Conservation (phyloP, 2,329 filamentous ascomycete species). For the Pyrenochaeta sp. region DNA sequence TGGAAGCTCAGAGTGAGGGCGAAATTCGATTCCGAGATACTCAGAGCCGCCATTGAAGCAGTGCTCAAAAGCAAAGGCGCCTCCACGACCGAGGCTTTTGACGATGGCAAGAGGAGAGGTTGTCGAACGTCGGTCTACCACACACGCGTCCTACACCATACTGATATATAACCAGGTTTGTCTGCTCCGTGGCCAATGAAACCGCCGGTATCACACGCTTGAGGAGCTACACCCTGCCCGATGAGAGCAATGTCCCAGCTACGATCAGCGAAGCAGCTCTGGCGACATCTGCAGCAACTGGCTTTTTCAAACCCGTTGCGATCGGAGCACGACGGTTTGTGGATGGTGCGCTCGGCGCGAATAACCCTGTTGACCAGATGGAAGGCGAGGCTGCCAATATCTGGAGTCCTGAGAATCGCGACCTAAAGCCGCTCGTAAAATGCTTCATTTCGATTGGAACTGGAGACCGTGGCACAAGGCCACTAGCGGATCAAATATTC, state of each 20-base stretch:
- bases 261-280: constrained; percentile 39
- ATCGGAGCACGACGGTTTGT: constrained; percentile 50
- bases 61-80: background rate
- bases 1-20: background rate
- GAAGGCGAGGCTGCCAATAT: constrained; percentile 44
- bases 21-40: background rate
- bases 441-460: constrained; percentile 22
- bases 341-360: constrained; percentile 50
- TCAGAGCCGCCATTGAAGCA: background rate
- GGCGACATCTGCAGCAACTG: constrained; percentile 31
- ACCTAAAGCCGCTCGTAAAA: constrained; percentile 15
- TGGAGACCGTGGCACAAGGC: constrained; percentile 6
- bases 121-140: constrained; percentile 4
- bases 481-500: constrained; percentile 11
- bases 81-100: background rate
- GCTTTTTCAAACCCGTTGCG: constrained; percentile 44
- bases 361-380: constrained; percentile 56
- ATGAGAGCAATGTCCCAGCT: constrained; percentile 14
- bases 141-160: background rate
- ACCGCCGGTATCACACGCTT: constrained; percentile 57
- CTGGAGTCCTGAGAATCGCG: constrained; percentile 8
- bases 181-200: constrained; percentile 3
- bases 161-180: constrained; percentile 1
- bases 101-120: background rate
- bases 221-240: constrained; percentile 34